Evolutionary conservation across 2,329 filamentous ascomycete species (phyloP), one percentile per base, ranked within the genome.

Genomic region (Scolecobasidium constrictum): DNA sequence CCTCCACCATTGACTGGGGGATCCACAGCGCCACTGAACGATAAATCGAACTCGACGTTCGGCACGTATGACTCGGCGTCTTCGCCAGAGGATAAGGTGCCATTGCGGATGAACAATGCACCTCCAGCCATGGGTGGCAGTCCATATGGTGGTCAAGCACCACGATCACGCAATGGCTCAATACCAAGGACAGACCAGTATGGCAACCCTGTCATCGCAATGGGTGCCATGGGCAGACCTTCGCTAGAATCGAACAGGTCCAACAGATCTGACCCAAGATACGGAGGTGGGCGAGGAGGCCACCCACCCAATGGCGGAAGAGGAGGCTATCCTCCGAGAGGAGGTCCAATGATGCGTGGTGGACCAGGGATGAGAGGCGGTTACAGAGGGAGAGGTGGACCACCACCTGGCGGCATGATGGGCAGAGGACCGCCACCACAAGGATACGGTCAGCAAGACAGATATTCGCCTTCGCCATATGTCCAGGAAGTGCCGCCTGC

Each of bases 51-150:
- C 2, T 64, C 69, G 11, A 66, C 68, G 11, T 78, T 82, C 57
- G 74, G 79, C 3, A 69, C 80, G 0, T 87, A 78, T 50, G 83
- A 86, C 50, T 54, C 63, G 45, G 65, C 68, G 46, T 75, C 73
- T 53, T 75, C 72, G 51, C 72, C 78, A 22, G 58, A 42, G 47
- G 50, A 21, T 56, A 57, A 36, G 59, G 59, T 19, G 63, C 64
- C 3, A 56, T 60, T 54, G 37, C 6, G 11, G 12, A 13, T n/a
- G n/a, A n/a, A 7, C 26, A n/a, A 9, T 7, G 34, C 34, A 9
- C 34, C 34, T 36, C 18, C 34, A 31, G 26, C 26, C 9, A 31
- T 31, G 13, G 37, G 12, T 53, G 50, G 53, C 16, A 46, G 53
- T 33, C 59, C 57, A 9, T 58, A 58, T 20, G 52, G 51, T 43